Conservation (phyloP, 2,329 filamentous ascomycete genomes). For the Cladosporium oxysporum region DNA sequence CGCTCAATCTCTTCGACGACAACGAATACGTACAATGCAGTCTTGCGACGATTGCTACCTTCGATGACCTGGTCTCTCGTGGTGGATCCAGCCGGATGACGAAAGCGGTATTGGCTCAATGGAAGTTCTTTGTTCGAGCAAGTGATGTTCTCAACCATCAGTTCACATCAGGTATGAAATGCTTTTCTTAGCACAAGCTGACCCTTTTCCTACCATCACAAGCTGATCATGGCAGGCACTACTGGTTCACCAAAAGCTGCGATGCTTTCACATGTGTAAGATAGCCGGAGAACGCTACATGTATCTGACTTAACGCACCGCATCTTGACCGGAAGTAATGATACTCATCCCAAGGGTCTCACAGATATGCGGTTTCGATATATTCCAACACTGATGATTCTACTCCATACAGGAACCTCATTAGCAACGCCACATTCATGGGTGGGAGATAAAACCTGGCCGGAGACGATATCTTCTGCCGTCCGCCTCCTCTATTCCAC, state of each 20-base stretch:
- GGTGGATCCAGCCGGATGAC: not conserved
- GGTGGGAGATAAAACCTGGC: slow-evolving; percentile 73
- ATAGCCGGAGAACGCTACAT: not conserved
- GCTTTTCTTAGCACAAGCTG: not conserved
- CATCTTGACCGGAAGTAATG: not conserved
- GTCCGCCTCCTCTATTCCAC: slow-evolving; percentile 81
- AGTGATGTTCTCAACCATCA: not conserved
- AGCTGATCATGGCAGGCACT: not conserved
- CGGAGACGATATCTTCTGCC: slow-evolving; percentile 69
- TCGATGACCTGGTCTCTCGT: not conserved
- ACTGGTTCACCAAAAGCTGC: not conserved
- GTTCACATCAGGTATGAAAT: not conserved
- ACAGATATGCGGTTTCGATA: no score
- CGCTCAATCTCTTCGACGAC: not conserved
- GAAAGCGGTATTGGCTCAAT: not conserved
- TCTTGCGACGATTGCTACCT: not conserved
- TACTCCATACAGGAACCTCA: slow-evolving; percentile 29
- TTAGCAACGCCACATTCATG: slow-evolving; percentile 33
- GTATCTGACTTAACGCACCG: not conserved
- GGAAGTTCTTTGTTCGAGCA: not conserved
- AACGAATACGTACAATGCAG: not conserved
- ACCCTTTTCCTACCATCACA: no score
- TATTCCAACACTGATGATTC: slow-evolving; percentile 31
- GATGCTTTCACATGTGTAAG: not conserved
- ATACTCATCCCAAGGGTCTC: no score